Evolutionary conservation across 352 stramenopile genomes (phyloP).

Genomic region (Pythium rishiriense): DNA sequence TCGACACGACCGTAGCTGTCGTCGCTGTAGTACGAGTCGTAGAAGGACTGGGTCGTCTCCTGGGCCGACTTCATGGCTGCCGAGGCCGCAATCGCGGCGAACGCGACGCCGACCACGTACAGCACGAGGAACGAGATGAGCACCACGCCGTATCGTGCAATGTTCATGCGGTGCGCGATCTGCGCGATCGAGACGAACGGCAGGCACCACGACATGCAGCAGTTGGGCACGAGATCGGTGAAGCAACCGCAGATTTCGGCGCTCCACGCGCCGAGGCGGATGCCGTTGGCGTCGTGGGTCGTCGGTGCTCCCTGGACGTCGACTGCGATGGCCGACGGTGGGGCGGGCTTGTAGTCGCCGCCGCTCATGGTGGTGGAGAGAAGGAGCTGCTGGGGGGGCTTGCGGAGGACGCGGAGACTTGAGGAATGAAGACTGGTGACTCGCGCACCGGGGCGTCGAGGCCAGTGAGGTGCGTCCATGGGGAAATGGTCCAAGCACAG

Average conservation of each 20-base stretch:
- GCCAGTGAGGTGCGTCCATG: no score
- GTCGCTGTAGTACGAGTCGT: not conserved
- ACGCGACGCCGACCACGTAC: not conserved
- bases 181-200: constrained; percentile 35
- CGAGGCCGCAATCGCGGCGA: not conserved
- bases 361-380: not conserved
- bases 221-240: constrained; percentile 33
- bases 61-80: not conserved
- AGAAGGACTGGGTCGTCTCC: not conserved
- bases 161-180: constrained; percentile 21
- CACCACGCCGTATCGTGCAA: constrained; percentile 23
- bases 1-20: not conserved
- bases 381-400: not conserved
- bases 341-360: not conserved
- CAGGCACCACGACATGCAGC: constrained; percentile 30
- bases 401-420: not conserved
- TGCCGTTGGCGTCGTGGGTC: constrained; percentile 13
- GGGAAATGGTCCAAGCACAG: no score
- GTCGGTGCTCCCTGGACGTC: not conserved
- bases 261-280: constrained; percentile 27
- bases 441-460: no score
- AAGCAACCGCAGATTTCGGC: constrained; percentile 35
- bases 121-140: constrained; percentile 21
- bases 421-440: not conserved
- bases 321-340: not conserved